These are phyloP conservation scores for Fusarium kyushuense DNA, from an alignment of 2,329 filamentous ascomycete species.

Conservation along the genomic window DNA sequence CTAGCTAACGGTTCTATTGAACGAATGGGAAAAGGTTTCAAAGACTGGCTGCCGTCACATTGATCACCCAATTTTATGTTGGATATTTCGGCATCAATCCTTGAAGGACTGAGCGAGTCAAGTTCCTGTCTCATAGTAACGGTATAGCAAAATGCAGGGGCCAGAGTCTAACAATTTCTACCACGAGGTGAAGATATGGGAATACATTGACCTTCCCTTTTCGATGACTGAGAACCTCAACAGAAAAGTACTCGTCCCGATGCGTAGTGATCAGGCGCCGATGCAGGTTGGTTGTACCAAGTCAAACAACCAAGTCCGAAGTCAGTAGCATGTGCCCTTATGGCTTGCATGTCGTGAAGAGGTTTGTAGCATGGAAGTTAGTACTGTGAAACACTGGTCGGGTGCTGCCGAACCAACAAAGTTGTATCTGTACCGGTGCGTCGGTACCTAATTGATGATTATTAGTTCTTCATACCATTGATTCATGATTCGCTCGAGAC, in stretches of 20 bases:
- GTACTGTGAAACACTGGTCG: neutral
- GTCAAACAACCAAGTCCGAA: neutral
- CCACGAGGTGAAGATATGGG: neutral
- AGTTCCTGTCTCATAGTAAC: neutral
- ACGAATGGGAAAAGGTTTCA: neutral
- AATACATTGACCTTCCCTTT: neutral
- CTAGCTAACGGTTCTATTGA: neutral
- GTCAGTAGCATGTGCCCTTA: neutral
- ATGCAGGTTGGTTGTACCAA: neutral
- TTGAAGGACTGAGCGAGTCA: neutral
- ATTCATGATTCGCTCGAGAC: neutral
- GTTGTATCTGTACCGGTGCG: constrained; percentile 1
- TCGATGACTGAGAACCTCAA: neutral
- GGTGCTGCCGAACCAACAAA: neutral
- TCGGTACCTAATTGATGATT: neutral
- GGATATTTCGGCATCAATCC: neutral
- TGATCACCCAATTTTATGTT: neutral
- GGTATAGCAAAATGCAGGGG: neutral
- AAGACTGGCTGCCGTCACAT: neutral
- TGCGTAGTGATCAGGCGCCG: neutral
- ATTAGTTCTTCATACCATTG: neutral
- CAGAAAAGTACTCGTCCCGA: neutral
- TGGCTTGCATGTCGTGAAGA: neutral
- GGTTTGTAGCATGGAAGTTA: neutral
- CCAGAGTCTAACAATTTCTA: neutral